Conservation (phyloP, 495 filamentous ascomycete genomes). For the Aspergillus bridgeri region DNA sequence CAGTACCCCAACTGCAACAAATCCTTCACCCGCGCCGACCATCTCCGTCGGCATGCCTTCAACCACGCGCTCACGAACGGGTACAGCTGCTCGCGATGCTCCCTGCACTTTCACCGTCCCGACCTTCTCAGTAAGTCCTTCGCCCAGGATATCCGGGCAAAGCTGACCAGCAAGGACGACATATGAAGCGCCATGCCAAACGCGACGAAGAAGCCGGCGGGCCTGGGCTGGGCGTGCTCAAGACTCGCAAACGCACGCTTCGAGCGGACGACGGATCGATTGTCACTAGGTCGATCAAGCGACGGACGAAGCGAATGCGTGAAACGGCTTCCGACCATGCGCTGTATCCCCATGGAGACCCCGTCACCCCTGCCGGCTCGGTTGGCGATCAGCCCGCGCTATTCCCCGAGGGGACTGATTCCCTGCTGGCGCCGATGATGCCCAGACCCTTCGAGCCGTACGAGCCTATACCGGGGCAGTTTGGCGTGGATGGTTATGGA, state of each 20-base stretch:
- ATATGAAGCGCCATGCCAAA: constrained; percentile 56
- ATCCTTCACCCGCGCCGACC: constrained; percentile 56
- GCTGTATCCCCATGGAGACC: constrained; percentile 18
- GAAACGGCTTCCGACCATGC: constrained; percentile 15
- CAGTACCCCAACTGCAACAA: constrained; percentile 47
- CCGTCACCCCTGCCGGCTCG: constrained; percentile 31
- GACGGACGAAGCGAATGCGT: constrained; percentile 15
- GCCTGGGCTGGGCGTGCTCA: constrained; percentile 52
- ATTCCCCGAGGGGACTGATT: constrained; percentile 29
- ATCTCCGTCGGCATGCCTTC: constrained; percentile 55
- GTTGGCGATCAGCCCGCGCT: constrained; percentile 24
- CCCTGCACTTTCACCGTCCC: constrained; percentile 56
- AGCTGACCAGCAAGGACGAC: too few relatives aligned
- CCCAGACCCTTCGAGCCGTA: constrained; percentile 34
- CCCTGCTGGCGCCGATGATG: constrained; percentile 34
- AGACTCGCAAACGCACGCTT: constrained; percentile 60
- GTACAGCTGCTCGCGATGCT: constrained; percentile 53
- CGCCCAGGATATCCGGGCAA: too few relatives aligned
- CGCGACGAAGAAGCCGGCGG: constrained; percentile 60
- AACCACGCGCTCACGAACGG: constrained; percentile 52
- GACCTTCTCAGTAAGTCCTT: too few relatives aligned
- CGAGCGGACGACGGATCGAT: constrained; percentile 55
- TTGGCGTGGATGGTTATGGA: constrained; percentile 38
- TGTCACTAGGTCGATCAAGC: constrained; percentile 36
- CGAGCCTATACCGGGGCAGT: constrained; percentile 35